Evolutionary conservation across 345 rosid genomes (phyloP), one percentile per base, ranked within the genome.

Genomic region (Corchorus capsularis): DNA sequence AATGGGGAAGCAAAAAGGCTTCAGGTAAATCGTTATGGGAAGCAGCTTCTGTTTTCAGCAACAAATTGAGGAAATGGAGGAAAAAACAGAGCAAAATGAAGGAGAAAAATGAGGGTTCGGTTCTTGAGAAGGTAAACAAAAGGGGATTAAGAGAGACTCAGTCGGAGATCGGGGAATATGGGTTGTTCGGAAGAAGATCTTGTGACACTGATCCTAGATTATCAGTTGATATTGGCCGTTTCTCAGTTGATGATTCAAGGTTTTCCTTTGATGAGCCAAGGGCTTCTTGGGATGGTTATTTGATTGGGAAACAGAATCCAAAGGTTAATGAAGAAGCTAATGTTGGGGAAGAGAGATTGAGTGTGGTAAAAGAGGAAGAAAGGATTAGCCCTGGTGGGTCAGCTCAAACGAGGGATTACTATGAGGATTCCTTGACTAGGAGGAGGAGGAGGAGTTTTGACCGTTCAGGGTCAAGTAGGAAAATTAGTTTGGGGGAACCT

Each of bases 211-310:
- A 84, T 68, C 85, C 87, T 46, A 83, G 86, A 69, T 78, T 76
- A 20, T 84, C 85, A 6, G 67, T 82, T 20, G 92, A 88, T 74
- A 82, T 76, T 17, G 73, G 73, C n/a, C 57, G 72, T 67, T 76
- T 76, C 32, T 67, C 66, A 1, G 54, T 56, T 12, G 72, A 65
- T 10, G 72, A 83, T 70, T 63, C 79, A 6, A 50, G 85, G 78
- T 76, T 80, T 69, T 92, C 90, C 17, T 84, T 92, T 20, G 96
- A 89, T 67, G 89, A 88, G 70, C 98, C 97, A 46, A 86, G 94
- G 78, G 91, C 91, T 77, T 95, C 96, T 15, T 89, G 93, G 91
- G 96, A 95, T 56, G 96, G 98, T 8, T 84, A 81, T 41, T 81
- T 90, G 83, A 83, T 86, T 27, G 97, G 91, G 0, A 90, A 85